A percentile compares a stretch with the other conserved stretches of the same genome.
phyloP scores from a whole-genome alignment of 2,329 filamentous ascomycete species.

The Ceratocystis eucalypticola region DNA sequence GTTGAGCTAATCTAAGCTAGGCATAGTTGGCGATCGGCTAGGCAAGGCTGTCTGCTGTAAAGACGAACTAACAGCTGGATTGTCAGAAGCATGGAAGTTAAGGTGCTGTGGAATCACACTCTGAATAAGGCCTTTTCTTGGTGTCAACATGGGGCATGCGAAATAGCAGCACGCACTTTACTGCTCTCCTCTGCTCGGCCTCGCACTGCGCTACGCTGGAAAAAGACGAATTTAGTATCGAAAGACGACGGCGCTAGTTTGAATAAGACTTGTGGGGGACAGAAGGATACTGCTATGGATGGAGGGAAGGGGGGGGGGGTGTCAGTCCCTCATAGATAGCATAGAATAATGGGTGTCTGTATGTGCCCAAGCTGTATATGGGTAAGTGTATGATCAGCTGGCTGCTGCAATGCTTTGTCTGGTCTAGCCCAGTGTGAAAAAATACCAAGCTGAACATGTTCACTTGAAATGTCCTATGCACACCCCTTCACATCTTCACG shows the following conservation, averaged over 20 bases:
- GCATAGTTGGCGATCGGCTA: neutral
- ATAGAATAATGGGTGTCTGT: neutral
- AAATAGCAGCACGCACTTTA: no score
- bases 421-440: neutral
- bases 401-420: neutral
- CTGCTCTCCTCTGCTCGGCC: no score
- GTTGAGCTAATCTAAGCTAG: neutral
- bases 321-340: no score
- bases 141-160: neutral
- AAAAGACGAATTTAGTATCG: no score
- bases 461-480: neutral
- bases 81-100: neutral
- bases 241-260: no score
- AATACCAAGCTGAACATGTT: constrained; percentile 1
- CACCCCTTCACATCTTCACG: neutral
- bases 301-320: no score
- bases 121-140: neutral
- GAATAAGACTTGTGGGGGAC: no score
- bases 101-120: neutral
- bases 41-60: neutral
- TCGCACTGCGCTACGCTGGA: no score
- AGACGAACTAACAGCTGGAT: neutral
- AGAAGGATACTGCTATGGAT: no score
- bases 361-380: neutral
- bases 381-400: neutral